Percentiles rank a stretch among this genome's conserved stretches.
Evolutionary conservation across 257 asterid species (phyloP).

Genomic region (Solanum dulcamara): DNA sequence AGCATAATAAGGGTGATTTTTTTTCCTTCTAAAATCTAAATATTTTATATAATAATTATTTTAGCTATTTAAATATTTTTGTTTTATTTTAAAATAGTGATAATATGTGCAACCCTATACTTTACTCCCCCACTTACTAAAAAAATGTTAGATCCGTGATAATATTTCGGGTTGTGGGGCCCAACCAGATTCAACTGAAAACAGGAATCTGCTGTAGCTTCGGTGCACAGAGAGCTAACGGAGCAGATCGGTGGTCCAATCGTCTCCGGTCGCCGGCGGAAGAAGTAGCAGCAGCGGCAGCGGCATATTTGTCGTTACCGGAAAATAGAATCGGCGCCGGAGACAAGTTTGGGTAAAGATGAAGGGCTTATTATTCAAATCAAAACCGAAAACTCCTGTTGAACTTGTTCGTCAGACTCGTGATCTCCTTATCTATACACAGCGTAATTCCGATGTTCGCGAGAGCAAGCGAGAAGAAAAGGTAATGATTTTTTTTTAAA

Average conservation of each 20-base stretch:
- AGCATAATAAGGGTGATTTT: neutral
- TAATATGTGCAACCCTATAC: neutral
- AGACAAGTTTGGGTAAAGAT: neutral
- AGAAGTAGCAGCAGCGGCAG: neutral
- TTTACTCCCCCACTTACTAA: neutral
- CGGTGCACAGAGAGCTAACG: constrained; percentile 23
- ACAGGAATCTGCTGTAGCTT: constrained; percentile 8
- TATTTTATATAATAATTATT: neutral
- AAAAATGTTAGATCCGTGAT: neutral
- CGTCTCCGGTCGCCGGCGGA: constrained; percentile 25
- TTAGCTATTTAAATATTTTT: neutral
- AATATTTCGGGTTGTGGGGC: neutral
- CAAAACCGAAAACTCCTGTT: constrained; percentile 54
- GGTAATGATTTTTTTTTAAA: constrained; percentile 35
- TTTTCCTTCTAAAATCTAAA: neutral
- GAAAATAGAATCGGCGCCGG: neutral
- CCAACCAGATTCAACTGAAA: neutral
- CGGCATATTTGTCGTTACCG: neutral
- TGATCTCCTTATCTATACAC: constrained; percentile 60
- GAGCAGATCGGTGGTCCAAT: constrained; percentile 20
- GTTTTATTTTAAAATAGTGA: no score
- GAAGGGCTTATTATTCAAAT: constrained; percentile 27
- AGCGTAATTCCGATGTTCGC: constrained; percentile 27
- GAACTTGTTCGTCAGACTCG: constrained; percentile 63
- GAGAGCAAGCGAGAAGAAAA: constrained; percentile 86